phyloP scores from a whole-genome alignment of 768 basidiomycete genomes.

The Tricholoma hemisulphureum region DNA sequence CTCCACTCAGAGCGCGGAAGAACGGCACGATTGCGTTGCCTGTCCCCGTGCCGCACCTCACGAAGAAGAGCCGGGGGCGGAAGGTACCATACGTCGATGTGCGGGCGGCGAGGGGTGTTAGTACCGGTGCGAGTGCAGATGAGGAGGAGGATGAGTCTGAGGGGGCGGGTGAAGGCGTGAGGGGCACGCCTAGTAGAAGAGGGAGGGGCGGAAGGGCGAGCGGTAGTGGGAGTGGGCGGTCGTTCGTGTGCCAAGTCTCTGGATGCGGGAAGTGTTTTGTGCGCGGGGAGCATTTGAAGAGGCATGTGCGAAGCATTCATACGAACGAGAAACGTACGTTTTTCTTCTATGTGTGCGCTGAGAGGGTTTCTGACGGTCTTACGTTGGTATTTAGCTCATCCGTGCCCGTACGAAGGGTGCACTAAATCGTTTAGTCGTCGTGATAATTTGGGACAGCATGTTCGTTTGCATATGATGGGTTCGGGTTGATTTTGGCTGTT shows the following conservation, averaged over 20 bases:
- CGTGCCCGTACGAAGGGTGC: conserved; percentile 64
- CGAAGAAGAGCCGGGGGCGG: conserved; percentile 68
- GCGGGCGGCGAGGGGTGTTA: conserved; percentile 12
- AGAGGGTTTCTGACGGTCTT: conserved; percentile 16
- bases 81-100: conserved; percentile 55
- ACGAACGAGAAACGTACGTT: conserved; percentile 89
- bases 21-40: conserved; percentile 36
- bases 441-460: conserved; percentile 78
- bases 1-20: conserved; percentile 6
- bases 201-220: conserved; percentile 30
- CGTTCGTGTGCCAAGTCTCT: conserved; percentile 74
- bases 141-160: conserved; percentile 13
- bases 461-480: conserved; percentile 52
- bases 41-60: conserved; percentile 65
- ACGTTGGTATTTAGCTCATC: conserved; percentile 43
- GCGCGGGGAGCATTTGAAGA: conserved; percentile 85
- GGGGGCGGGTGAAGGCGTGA: background rate
- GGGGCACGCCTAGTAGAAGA: conserved; percentile 12
- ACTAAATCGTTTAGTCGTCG: conserved; percentile 68
- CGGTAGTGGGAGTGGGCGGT: conserved; percentile 41
- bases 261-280: conserved; percentile 89
- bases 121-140: background rate
- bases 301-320: conserved; percentile 86
- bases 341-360: conserved; percentile 1
- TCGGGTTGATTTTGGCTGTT: conserved; percentile 9